phyloP scores from a whole-genome alignment of 345 rosid species.

The Pistacia integerrima region DNA sequence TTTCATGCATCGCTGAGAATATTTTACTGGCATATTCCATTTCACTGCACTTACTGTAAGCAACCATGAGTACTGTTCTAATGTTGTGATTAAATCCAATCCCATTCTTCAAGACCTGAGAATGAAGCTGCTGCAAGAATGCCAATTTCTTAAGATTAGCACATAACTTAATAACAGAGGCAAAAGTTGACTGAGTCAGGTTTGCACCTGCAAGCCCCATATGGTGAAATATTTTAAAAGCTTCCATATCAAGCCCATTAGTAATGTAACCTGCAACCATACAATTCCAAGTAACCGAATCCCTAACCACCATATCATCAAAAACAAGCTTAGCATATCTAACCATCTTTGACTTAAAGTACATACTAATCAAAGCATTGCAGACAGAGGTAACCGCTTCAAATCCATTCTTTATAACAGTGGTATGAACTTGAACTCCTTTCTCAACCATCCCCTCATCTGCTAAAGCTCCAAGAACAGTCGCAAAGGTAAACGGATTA shows the following conservation, averaged over 20 bases:
- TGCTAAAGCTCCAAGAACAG: conserved; percentile 71
- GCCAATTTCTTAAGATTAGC: conserved; percentile 54
- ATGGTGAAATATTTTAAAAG: conserved; percentile 53
- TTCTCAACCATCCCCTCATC: conserved; percentile 46
- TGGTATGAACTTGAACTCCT: conserved; percentile 62
- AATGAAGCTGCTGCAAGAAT: conserved; percentile 72
- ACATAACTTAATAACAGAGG: conserved; percentile 63
- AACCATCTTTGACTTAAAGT: conserved; percentile 60
- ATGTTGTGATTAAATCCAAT: conserved; percentile 54
- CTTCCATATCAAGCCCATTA: conserved; percentile 63
- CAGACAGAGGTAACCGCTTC: conserved; percentile 42
- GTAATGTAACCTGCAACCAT: conserved; percentile 64
- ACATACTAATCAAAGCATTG: conserved; percentile 75
- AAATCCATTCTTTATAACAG: conserved; percentile 64
- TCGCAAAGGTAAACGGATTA: conserved; percentile 60
- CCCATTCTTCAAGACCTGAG: conserved; percentile 57
- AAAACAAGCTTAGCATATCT: conserved; percentile 62
- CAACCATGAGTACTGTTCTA: conserved; percentile 61
- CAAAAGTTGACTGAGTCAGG: conserved; percentile 55
- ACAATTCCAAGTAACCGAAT: conserved; percentile 75
- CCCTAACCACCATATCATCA: conserved; percentile 49
- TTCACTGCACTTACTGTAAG: conserved; percentile 59
- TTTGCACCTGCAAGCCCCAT: conserved; percentile 56
- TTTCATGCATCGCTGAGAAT: conserved; percentile 43
- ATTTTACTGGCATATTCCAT: conserved; percentile 59